Conservation (phyloP, 345 rosid genomes). For the Eucalyptus sideroxylon region DNA sequence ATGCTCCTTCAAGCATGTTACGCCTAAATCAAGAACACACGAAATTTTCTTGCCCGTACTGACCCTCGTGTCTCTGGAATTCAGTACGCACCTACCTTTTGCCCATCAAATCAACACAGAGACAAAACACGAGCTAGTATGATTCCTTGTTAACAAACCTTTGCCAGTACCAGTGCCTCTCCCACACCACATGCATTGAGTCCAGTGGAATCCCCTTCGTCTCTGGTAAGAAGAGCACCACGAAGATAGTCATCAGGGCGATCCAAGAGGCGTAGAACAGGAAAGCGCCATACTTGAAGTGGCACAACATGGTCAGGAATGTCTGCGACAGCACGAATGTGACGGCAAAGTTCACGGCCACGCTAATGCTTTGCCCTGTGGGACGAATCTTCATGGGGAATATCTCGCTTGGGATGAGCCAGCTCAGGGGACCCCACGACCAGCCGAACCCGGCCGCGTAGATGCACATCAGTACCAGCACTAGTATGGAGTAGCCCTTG, state of each 20-base stretch:
- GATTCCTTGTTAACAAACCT: conserved; percentile 9
- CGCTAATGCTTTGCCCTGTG: conserved; percentile 47
- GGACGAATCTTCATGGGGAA: conserved; percentile 58
- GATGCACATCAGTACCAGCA: conserved; percentile 37
- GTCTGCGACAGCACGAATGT: conserved; percentile 46
- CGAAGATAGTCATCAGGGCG: conserved; percentile 33
- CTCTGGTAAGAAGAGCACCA: conserved; percentile 46
- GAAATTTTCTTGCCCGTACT: background rate
- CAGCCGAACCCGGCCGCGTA: conserved; percentile 64
- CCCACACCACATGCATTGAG: conserved; percentile 44
- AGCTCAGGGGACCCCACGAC: conserved; percentile 64
- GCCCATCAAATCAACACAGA: background rate
- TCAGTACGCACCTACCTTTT: background rate
- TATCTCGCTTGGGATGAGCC: conserved; percentile 64
- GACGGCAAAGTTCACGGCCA: conserved; percentile 31
- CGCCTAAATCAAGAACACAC: background rate
- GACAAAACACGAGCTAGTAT: background rate
- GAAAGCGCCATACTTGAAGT: conserved; percentile 45
- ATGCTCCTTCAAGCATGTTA: background rate
- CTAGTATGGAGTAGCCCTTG: conserved; percentile 19
- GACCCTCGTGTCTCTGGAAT: background rate
- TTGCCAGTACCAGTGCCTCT: conserved; percentile 59
- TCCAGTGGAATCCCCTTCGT: conserved; percentile 54
- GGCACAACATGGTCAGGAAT: conserved; percentile 56
- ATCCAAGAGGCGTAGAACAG: conserved; percentile 57